phyloP scores from a whole-genome alignment of 73 alveolate genomes.

The Paraurostyla sp. region DNA sequence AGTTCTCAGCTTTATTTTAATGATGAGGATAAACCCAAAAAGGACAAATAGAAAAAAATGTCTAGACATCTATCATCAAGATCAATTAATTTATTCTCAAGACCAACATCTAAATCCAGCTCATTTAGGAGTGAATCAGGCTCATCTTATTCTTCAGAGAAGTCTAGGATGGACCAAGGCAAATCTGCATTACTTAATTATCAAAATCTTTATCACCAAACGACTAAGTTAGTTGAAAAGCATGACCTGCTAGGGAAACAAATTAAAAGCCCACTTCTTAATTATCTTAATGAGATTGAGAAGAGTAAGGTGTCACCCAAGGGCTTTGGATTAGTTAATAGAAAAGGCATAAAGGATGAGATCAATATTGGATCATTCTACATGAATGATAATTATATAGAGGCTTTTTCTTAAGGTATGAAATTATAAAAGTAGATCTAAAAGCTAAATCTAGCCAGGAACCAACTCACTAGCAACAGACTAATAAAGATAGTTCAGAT shows the following conservation, averaged over 20 bases:
- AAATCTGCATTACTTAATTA: conserved; percentile 46
- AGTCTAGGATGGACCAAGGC: neutral
- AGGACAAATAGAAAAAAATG: neutral
- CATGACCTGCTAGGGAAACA: conserved; percentile 1
- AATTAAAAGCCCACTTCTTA: conserved; percentile 37
- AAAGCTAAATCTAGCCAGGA: conserved; percentile 10
- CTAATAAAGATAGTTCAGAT: neutral
- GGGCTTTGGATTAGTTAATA: conserved; percentile 66
- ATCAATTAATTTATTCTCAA: neutral
- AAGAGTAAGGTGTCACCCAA: conserved; percentile 55
- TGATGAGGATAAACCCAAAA: neutral
- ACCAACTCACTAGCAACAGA: conserved; percentile 16
- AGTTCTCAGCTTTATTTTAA: neutral
- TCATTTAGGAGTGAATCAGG: neutral
- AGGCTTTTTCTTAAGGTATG: conserved; percentile 53
- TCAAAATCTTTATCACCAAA: neutral
- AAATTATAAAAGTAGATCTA: neutral
- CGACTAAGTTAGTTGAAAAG: neutral
- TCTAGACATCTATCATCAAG: neutral
- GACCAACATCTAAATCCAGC: neutral
- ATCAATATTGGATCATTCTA: conserved; percentile 40
- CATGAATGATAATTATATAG: conserved; percentile 44
- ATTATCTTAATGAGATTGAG: conserved; percentile 21
- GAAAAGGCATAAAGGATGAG: conserved; percentile 52
- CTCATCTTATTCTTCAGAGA: neutral